Base-by-base conservation (phyloP, 2,329 filamentous ascomycete genomes). In the Colletotrichum sp. region DNA sequence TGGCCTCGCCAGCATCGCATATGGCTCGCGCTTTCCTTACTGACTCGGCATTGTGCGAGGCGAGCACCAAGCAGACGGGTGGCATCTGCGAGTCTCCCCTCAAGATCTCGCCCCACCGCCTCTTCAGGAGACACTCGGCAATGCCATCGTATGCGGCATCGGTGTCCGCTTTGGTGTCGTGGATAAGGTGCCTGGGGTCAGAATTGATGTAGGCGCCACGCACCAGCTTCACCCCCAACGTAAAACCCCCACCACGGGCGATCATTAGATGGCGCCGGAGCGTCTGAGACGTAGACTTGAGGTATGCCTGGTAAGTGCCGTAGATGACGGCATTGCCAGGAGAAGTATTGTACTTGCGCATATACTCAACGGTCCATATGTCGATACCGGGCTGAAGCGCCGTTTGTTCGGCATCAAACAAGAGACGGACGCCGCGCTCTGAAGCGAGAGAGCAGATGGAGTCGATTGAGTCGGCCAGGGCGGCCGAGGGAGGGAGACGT, bases 321-420 rank as follows among this genome's bases (percentile, higher is more conserved):
- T 96, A 98, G 72, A 98, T 89, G 69, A 96, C 90, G 5, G 94
- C 93, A 70, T 89, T 88, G 36, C 90, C 90, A 2, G 84, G 80
- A 0, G 85, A 86, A 77, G 87, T 90, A 86, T 98, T 98, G 87
- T 95, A 96, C 82, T 91, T 92, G 80, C 91, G 90, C 87, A 96
- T 95, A 79, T 95, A 93, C n/a, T 90, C 86, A 66, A 97, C 85
- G 7, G 93, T 95, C 94, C 95, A 96, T 79, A 92, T 90, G 82
- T 97, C 93, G 77, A 98, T 96, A 9, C 95, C 95, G 8, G 90
- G 87, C 85, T 98, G 95, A 34, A 97, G 90, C 71, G 91, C 90
- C 72, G 93, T 92, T 84, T 98, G 95, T 85, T 98, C 96, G 2
- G 95, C 96, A 78, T 98, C 95, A 77, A 98, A 95, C 3, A 98